phyloP scores from a whole-genome alignment of 768 basidiomycete genomes.

The Coprinellus micaceus region DNA sequence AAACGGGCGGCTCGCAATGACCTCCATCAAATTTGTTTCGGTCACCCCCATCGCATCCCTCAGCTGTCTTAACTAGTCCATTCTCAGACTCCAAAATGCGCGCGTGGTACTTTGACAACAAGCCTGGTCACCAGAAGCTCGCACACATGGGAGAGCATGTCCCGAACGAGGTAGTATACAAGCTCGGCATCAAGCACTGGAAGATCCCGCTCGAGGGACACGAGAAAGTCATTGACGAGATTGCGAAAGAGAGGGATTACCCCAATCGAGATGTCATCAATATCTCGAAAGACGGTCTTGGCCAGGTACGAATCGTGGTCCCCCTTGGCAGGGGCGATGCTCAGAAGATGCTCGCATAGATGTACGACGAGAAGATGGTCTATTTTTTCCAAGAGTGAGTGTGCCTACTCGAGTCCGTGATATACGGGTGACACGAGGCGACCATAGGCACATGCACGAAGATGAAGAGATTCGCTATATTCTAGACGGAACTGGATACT shows the following conservation, averaged over 20 bases:
- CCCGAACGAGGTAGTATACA: conserved; percentile 40
- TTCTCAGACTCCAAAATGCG: conserved; percentile 43
- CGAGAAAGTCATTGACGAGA: conserved; percentile 49
- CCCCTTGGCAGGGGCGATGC: background rate
- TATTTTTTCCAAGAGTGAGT: conserved; percentile 79
- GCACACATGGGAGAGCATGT: conserved; percentile 73
- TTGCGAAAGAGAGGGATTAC: conserved; percentile 69
- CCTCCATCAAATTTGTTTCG: background rate
- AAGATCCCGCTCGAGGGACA: conserved; percentile 60
- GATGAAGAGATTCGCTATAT: conserved; percentile 94
- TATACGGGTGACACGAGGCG: background rate
- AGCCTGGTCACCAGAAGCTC: conserved; percentile 75
- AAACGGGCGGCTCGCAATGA: too few relatives aligned
- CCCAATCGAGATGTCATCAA: conserved; percentile 80
- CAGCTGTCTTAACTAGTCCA: background rate
- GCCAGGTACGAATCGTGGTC: conserved; percentile 44
- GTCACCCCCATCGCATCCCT: background rate
- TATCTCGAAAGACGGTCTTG: conserved; percentile 73
- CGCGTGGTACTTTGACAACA: conserved; percentile 68
- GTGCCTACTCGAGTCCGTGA: background rate
- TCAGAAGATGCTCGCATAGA: too few relatives aligned
- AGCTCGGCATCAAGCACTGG: conserved; percentile 65
- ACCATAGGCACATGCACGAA: conserved; percentile 80
- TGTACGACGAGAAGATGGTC: conserved; percentile 78
- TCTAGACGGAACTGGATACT: conserved; percentile 80